Base-by-base conservation (phyloP, 2,329 filamentous ascomycete genomes). In the Colletotrichum tropicale region DNA sequence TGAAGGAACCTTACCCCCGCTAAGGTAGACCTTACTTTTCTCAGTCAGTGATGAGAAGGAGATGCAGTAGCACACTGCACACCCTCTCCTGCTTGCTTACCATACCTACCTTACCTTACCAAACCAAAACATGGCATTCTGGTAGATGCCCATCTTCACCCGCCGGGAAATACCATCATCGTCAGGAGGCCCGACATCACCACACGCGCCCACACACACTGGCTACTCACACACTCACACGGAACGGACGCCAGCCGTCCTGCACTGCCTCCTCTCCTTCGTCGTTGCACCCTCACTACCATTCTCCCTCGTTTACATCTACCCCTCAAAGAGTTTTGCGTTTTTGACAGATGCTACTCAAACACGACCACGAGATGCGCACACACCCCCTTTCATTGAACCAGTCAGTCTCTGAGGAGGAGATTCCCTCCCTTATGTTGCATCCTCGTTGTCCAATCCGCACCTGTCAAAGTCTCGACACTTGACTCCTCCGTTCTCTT, bases 121-220 rank as follows among this genome's bases (percentile, higher is more conserved):
- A 28, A 28, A 65, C 64, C 62, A 60, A 62, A 73, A 70, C 60
- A 76, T 76, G 74, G 74, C 60, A 75, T 75, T 76, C 68, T 74
- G 13, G 18, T 61, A 76, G 52, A 75, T 70, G 38, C 61, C 74
- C 74, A 76, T 76, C 30, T 62, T 56, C 36, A 21, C n/a, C 36
- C 30, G 24, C 74, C 26, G n/a, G 71, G 24, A 61, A 76, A 76
- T 76, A 34, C 71, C 74, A 75, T 75, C 61, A 64, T 65, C 52
- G 28, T 24, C 52, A 70, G 21, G 66, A 52, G 43, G n/a, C 55
- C 55, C 21, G 55, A 58, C 55, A 58, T 26, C 70, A 28, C 36
- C 36, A 38, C 36, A 38, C 36, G 8, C 32, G 18, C 38, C n/a
- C 36, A 43, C 36, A 18, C 38, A 10, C 64, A 28, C 32, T 38